Evolutionary conservation across 2,329 filamentous ascomycete species (phyloP), one percentile per base, ranked within the genome.

Genomic region (Simplicillium aogashimaense): DNA sequence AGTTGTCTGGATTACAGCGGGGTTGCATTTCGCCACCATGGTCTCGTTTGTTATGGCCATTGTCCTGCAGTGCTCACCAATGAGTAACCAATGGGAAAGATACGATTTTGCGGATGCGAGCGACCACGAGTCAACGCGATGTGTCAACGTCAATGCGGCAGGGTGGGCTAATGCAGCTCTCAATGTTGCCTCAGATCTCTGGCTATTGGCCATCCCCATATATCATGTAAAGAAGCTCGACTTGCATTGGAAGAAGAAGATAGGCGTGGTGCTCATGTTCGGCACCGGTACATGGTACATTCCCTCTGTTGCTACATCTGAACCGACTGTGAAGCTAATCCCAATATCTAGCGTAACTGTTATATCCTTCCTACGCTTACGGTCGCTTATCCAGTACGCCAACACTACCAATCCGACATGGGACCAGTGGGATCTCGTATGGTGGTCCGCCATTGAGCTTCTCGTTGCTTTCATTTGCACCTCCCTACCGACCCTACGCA

Each of bases 41-140:
- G 13, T 59, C 14, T 46, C 51, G 2, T 70, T 66, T 41, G 45
- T 60, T 18, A 30, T 68, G 2, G 52, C 59, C 5, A 60, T 55
- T 9, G 48, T 70, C 15, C 67, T 72, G 34, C 63, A 70, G 43
- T 74, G 70, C 53, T 52, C 43, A 16, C 70, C 70, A 0, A 54
- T 74, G n/a, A 50, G 50, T 13, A 65, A 59, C 40, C 66, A 65
- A 45, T 76, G 72, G 72, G 60, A 55, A 0, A 54, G 53, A 17
- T 74, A 70, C 66, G 62, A 67, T 30, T 60, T 57, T 3, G 37
- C 1, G 5, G 49, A 63, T 1, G 71, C 71, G 0, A 9, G 20
- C 20, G 20, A 25, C 20, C 5, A 25, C 9, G 5, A 5, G 20
- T 25, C 20, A 25, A 25, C 20, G 20, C 50, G 43, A 4, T 76